Base-by-base conservation (phyloP, 1,139 yeast species). In the Barnettozyma hawaiiensis region DNA sequence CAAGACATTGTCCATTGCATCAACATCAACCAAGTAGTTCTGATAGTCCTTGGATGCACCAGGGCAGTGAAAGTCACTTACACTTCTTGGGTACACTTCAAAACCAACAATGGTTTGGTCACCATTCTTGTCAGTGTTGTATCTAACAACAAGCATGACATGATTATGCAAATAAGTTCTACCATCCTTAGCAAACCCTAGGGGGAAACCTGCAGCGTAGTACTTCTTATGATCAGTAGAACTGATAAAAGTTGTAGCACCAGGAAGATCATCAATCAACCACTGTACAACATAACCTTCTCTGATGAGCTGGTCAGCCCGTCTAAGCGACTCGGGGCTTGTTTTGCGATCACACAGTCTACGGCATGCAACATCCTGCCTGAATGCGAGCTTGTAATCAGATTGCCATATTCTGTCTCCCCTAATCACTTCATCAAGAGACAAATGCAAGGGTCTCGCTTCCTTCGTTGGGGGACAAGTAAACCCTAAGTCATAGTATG, bases 81-180 rank as follows among this genome's bases (percentile, higher is more conserved):
- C 90, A 44, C 94, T 82, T 60, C 79, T 82, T 10, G 96, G 96
- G 57, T 87, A 87, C 8, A 86, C 87, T 64, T 89, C 97, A 54
- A 87, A 85, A 0, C 96, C 97, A 19, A 87, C 96, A 53, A 89
- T 85, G 2, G 85, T 74, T 51, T 73, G 67, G 41, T 67, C 61
- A 4, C 72, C 72, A 16, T 62, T 55, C 51, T 65, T 57, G 52
- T 81, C 82, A 23, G 70, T 69, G 51, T 87, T 84, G 62, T 80
- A 85, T 55, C 96, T 72, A 37, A 89, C 71, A 18, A 87, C 92
- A 47, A 89, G 59, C 80, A 84, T 82, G 10, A 83, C 79, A 60
- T 89, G 96, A 59, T 86, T 89, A 61, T 87, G 78, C 31, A 87
- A 52, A 57, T 77, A 83, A 10, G 80, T 67, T 31, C 73, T 64